Percentiles rank a stretch among this genome's conserved stretches.
These are phyloP conservation scores for Quercus parvula DNA, from an alignment of 306 rosid genomes.

Conservation along the genomic window DNA sequence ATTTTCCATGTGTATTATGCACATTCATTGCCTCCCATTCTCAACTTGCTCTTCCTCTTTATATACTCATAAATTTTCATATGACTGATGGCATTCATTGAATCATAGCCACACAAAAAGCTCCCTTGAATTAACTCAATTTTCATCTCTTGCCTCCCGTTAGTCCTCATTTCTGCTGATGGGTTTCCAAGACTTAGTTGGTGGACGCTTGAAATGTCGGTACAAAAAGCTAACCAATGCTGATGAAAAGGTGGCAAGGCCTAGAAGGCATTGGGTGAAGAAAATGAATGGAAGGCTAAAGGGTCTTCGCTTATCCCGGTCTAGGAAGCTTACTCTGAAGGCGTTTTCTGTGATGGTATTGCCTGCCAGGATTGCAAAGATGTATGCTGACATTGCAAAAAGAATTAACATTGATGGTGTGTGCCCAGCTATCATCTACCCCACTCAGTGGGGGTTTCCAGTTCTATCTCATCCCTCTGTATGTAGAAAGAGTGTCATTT, in stretches of 20 bases:
- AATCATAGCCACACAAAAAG: background rate
- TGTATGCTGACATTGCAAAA: conserved; percentile 40
- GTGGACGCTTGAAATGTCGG: conserved; percentile 35
- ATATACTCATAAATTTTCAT: background rate
- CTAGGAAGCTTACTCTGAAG: conserved; percentile 46
- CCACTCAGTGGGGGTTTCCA: conserved; percentile 74
- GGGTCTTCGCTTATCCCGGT: conserved; percentile 47
- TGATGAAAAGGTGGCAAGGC: conserved; percentile 33
- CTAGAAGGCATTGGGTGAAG: conserved; percentile 55
- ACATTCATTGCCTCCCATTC: background rate
- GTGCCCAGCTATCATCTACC: conserved; percentile 40
- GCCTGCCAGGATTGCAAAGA: conserved; percentile 44
- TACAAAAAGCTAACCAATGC: conserved; percentile 46
- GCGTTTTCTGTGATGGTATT: conserved; percentile 31
- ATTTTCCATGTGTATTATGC: background rate
- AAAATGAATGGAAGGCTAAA: conserved; percentile 46
- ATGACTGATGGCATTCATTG: background rate
- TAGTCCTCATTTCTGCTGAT: conserved; percentile 21
- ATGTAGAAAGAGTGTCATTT: conserved; percentile 22
- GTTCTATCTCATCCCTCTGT: conserved; percentile 49
- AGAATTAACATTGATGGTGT: conserved; percentile 40
- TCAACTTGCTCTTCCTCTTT: conserved; percentile 10
- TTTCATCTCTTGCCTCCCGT: background rate
- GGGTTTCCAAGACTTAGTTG: conserved; percentile 40
- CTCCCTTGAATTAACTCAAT: background rate